A percentile compares a stretch with the other conserved stretches of the same genome.
These are phyloP conservation scores for Boletus vermiculosoides DNA, from an alignment of 768 basidiomycete genomes.

Conservation along the genomic window DNA sequence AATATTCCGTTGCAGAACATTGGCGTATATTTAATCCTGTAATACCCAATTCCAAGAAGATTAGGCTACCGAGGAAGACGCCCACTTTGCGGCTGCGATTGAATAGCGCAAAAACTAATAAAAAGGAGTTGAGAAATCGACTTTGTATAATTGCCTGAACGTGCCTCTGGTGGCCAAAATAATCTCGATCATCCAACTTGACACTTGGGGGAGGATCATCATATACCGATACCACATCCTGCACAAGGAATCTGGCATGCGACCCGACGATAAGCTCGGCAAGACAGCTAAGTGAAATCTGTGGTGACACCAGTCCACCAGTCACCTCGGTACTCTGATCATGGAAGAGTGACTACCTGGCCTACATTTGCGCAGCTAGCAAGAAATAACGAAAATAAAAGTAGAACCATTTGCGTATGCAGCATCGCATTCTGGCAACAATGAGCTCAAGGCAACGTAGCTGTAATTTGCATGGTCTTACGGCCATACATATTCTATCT, in stretches of 20 bases:
- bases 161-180: constrained; percentile 27
- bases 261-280: constrained; percentile 11
- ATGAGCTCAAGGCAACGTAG: too few species aligned
- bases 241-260: constrained; percentile 8
- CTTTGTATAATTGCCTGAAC: not conserved
- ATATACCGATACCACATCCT: constrained; percentile 12
- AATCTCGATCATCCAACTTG: constrained; percentile 20
- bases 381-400: not conserved
- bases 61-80: constrained; percentile 7
- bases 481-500: too few species aligned
- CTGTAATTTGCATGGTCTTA: too few species aligned
- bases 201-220: constrained; percentile 1
- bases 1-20: not conserved
- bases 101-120: constrained; percentile 30
- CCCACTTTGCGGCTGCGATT: constrained; percentile 34
- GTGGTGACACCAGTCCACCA: not conserved
- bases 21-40: constrained; percentile 21
- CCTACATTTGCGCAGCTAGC: constrained; percentile 13
- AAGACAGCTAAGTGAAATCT: constrained; percentile 12
- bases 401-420: too few species aligned
- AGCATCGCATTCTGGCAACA: too few species aligned
- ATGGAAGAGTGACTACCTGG: not conserved
- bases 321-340: not conserved
- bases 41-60: constrained; percentile 19
- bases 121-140: not conserved